Percentiles rank a stretch among this genome's conserved stretches.
Conservation (phyloP, 176 grass and related monocot genomes). For the Cymbopogon citratus region DNA sequence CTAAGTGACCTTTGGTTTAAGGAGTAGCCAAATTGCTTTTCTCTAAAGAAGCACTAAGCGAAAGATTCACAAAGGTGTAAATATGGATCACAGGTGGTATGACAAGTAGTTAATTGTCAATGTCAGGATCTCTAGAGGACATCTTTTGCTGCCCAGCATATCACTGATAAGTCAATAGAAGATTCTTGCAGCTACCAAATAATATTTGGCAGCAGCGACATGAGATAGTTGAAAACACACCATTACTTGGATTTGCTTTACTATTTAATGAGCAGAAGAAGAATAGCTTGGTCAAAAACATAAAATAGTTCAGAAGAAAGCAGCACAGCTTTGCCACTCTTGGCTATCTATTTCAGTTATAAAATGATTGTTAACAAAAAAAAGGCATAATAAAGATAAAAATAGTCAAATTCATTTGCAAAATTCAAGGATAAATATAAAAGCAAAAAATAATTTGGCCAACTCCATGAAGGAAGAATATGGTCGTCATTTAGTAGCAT, state of each 20-base stretch:
- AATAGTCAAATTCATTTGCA: not conserved
- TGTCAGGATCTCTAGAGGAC: constrained; percentile 10
- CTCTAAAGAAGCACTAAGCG: constrained; percentile 15
- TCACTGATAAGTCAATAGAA: constrained; percentile 7
- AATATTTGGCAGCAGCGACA: not conserved
- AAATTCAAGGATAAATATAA: constrained; percentile 1
- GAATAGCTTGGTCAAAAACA: not conserved
- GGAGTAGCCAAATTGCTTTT: constrained; percentile 16
- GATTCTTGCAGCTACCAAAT: constrained; percentile 17
- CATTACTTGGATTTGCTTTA: not conserved
- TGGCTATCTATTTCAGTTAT: not conserved
- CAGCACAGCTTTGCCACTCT: not conserved
- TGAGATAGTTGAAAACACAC: constrained; percentile 1
- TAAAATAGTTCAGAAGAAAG: not conserved
- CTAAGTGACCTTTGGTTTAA: constrained; percentile 3
- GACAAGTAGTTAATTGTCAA: constrained; percentile 19
- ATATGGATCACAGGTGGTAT: constrained; percentile 4
- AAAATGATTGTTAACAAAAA: not conserved
- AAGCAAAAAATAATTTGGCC: not conserved
- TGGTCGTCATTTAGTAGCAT: not conserved
- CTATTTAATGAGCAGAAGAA: not conserved
- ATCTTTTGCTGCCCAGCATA: constrained; percentile 22
- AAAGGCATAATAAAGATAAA: not conserved
- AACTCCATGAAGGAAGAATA: not conserved
- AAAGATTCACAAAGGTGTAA: constrained; percentile 19